Evolutionary conservation across 805 yeast species (phyloP), one percentile per base, ranked within the genome.

Genomic region (Hanseniaspora lachancei): DNA sequence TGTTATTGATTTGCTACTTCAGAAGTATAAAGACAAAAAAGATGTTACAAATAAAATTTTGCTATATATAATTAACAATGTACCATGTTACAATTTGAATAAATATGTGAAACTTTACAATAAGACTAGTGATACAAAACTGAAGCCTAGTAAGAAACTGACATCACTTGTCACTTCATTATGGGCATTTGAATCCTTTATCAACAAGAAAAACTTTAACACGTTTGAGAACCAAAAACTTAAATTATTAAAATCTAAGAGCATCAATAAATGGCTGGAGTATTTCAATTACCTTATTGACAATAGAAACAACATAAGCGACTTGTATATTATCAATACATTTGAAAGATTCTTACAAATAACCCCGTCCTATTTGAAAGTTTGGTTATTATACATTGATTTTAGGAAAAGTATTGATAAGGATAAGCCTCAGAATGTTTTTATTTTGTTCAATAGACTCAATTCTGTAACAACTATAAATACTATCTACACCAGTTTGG

Each of bases 331-430:
- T 4, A 34, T 35, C 20, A 35, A 39, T n/a, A 23, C 44, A 16
- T 51, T 51, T 51, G 55, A 51, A 51, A 42, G 55, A 35, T 51
- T 38, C 20, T n/a, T 51, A 15, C 18, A 18, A 15, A 51, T 51
- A 18, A 39, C 47, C 2, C 38, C 43, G 4, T 51, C 49, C 1
- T 52, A 52, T 38, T 24, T 52, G 18, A 43, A 47, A 23, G 40
- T 52, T 36, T 52, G 55, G 55, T 4, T 43, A 18, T 8, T 44
- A 20, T 52, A 52, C 34, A 38, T 52, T 15, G 49, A 52, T 4
- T 52, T 29, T 21, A 38, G 4, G 1, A 52, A 44, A 20, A 16
- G 18, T 4, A 20, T 3, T 10, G 15, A 20, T 16, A 10, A 15
- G 4, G 18, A 29, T 13, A 46, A 24, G 3, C 23, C 27, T 27